A percentile compares a stretch with the other conserved stretches of the same genome.
phyloP scores from a whole-genome alignment of 441 rosid genomes.

The Erodium trifolium region DNA sequence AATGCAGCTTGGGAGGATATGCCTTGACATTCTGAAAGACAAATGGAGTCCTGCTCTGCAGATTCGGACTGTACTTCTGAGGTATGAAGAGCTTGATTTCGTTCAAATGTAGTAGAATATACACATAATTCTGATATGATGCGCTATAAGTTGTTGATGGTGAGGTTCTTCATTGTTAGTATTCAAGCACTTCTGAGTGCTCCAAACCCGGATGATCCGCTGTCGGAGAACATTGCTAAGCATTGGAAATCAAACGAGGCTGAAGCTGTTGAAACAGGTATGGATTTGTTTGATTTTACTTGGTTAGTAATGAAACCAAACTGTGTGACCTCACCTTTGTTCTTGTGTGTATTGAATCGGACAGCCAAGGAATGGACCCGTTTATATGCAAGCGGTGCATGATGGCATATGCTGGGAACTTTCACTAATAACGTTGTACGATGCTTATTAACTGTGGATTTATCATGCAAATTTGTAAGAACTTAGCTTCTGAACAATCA shows the following conservation, averaged over 20 bases:
- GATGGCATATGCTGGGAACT: conserved; percentile 13
- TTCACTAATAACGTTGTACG: no score
- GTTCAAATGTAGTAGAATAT: no score
- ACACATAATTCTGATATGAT: no score
- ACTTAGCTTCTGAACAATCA: no score
- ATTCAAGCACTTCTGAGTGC: conserved; percentile 98
- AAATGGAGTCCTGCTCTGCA: conserved; percentile 99
- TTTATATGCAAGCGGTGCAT: conserved; percentile 87
- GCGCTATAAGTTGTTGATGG: background rate
- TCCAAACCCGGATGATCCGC: conserved; percentile 98
- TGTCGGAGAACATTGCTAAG: conserved; percentile 77
- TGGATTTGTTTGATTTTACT: no score
- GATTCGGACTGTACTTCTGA: conserved; percentile 91
- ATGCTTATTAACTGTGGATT: no score
- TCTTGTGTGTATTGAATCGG: conserved; percentile 10
- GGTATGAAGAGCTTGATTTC: conserved; percentile 33
- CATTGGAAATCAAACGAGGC: no score
- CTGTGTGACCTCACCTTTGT: background rate
- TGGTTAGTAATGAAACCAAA: no score
- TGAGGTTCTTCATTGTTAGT: conserved; percentile 25
- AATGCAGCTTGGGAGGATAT: conserved; percentile 86
- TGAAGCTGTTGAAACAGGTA: conserved; percentile 73
- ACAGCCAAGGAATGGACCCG: conserved; percentile 99
- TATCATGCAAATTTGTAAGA: no score
- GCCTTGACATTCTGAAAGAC: conserved; percentile 97